phyloP scores from a whole-genome alignment of 768 basidiomycete species.

The Russula compacta region DNA sequence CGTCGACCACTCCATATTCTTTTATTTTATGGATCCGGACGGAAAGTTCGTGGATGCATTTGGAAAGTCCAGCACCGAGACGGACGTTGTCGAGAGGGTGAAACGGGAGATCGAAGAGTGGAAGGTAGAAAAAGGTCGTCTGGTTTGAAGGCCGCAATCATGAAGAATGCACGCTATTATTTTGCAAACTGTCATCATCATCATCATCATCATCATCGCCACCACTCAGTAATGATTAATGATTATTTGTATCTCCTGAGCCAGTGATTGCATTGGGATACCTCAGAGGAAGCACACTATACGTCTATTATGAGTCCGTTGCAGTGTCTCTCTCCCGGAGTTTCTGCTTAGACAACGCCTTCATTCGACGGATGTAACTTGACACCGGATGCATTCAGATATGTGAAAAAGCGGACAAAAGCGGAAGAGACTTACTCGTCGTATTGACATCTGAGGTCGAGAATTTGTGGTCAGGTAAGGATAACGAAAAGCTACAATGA shows the following conservation, averaged over 20 bases:
- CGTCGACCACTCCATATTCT: slow-evolving; percentile 94
- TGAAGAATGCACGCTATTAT: neutral
- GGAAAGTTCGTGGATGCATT: slow-evolving; percentile 96
- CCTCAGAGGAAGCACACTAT: neutral
- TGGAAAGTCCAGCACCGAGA: slow-evolving; percentile 67
- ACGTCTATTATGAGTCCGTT: slow-evolving; percentile 22
- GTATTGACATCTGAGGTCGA: slow-evolving; percentile 69
- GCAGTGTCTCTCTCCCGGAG: slow-evolving; percentile 33
- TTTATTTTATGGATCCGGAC: slow-evolving; percentile 95
- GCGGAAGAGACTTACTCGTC: slow-evolving; percentile 53
- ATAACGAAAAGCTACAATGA: neutral
- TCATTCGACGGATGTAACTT: slow-evolving; percentile 87
- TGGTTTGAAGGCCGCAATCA: slow-evolving; percentile 22
- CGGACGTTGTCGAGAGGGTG: slow-evolving; percentile 59
- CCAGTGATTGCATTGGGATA: neutral
- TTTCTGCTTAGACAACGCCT: slow-evolving; percentile 68
- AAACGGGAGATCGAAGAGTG: slow-evolving; percentile 40
- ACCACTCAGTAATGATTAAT: slow-evolving; percentile 7
- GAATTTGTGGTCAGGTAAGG: neutral
- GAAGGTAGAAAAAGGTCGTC: slow-evolving; percentile 30
- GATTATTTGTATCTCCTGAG: neutral
- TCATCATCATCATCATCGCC: neutral
- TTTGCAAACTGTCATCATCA: neutral
- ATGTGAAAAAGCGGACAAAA: neutral
- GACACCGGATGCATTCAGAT: slow-evolving; percentile 1